Evolutionary conservation across 2,329 filamentous ascomycete genomes (phyloP).

Genomic region (Paraphoma chrysanthemicola): DNA sequence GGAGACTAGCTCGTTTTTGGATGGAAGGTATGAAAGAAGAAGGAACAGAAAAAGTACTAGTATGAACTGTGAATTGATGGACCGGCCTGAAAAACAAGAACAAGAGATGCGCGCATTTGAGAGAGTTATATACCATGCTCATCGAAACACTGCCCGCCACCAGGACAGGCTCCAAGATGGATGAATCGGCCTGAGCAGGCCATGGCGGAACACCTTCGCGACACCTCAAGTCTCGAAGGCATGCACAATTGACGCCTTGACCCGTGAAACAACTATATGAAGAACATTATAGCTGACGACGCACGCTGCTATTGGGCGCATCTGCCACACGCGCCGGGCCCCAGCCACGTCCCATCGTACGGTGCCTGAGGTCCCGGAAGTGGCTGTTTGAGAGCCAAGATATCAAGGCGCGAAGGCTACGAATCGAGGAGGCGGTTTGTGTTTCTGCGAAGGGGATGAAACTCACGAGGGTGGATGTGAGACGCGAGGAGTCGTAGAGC

Average conservation of each 20-base stretch:
- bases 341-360: conserved; percentile 32
- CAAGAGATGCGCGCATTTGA: conserved; percentile 41
- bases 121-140: conserved; percentile 42
- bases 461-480: conserved; percentile 31
- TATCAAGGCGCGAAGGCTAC: conserved; percentile 11
- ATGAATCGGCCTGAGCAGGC: conserved; percentile 29
- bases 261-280: conserved; percentile 15
- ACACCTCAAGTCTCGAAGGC: conserved; percentile 43
- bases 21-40: conserved; percentile 17
- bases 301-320: conserved; percentile 34
- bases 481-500: conserved; percentile 14
- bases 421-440: conserved; percentile 20
- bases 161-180: conserved; percentile 20
- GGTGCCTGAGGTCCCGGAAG: conserved; percentile 27
- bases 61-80: conserved; percentile 40
- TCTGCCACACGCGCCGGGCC: conserved; percentile 24
- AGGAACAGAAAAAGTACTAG: conserved; percentile 29
- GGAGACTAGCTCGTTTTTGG: conserved; percentile 44
- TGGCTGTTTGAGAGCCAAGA: conserved; percentile 39
- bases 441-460: conserved; percentile 45
- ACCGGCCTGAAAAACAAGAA: conserved; percentile 44
- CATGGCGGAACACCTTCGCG: conserved; percentile 45
- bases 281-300: conserved; percentile 17
- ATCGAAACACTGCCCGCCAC: conserved; percentile 34
- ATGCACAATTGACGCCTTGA: conserved; percentile 28